Percentiles rank a stretch among this genome's conserved stretches.
phyloP scores from a whole-genome alignment of 768 basidiomycete genomes.

The Tylopilus subfusipes region DNA sequence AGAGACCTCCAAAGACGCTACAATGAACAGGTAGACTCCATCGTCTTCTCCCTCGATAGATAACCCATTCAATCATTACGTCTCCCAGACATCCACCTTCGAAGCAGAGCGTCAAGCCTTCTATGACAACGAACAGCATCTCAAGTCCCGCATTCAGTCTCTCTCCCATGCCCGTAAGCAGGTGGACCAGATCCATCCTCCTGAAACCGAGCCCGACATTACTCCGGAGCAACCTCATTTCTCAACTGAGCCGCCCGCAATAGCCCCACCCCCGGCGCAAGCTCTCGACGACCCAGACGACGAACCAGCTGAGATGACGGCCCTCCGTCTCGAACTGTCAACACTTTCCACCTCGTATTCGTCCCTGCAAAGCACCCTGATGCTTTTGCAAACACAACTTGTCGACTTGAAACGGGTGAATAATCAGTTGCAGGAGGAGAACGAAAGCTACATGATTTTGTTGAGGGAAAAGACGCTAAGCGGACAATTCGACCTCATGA shows the following conservation, averaged over 20 bases:
- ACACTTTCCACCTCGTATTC: constrained; percentile 83
- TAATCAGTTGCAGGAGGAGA: constrained; percentile 87
- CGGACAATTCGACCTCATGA: constrained; percentile 79
- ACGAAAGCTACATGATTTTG: constrained; percentile 94
- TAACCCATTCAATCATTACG: constrained; percentile 8
- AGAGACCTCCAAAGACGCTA: constrained; percentile 78
- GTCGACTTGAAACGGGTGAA: constrained; percentile 87
- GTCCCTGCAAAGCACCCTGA: constrained; percentile 78
- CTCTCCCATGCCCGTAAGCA: constrained; percentile 65
- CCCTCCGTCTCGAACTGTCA: constrained; percentile 77
- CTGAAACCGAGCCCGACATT: constrained; percentile 38
- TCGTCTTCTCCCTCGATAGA: constrained; percentile 13
- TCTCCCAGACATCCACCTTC: constrained; percentile 70
- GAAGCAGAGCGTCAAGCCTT: constrained; percentile 91
- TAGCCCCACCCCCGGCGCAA: constrained; percentile 34
- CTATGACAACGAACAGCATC: constrained; percentile 91
- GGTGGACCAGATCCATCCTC: constrained; percentile 35
- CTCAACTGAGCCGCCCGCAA: constrained; percentile 22
- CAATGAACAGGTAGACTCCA: constrained; percentile 74
- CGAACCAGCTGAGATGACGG: constrained; percentile 86
- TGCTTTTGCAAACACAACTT: constrained; percentile 81
- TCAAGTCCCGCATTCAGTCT: constrained; percentile 85
- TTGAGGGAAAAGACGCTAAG: constrained; percentile 87
- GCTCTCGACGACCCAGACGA: constrained; percentile 61
- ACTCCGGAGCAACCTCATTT: constrained; percentile 36